Evolutionary conservation across 2,329 filamentous ascomycete genomes (phyloP), one percentile per base, ranked within the genome.

Genomic region (Trichoderma gracile): DNA sequence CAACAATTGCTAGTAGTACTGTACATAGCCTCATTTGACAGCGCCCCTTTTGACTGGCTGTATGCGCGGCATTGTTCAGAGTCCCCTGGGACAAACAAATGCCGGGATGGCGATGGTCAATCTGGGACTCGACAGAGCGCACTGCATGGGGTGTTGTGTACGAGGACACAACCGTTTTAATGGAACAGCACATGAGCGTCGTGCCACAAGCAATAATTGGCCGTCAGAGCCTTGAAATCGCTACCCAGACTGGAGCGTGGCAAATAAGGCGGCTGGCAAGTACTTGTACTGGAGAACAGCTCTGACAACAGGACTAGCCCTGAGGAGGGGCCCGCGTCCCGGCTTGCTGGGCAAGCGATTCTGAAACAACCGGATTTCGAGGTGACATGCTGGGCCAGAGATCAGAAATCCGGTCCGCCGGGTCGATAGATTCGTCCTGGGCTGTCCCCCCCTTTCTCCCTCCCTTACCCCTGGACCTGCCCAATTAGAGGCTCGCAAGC

Each of bases 361-460:
- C 58, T 65, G 64, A 65, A 65, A 65, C 64, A 46, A 19, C 43
- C 52, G 53, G 59, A 56, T 56, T 57, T 63, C 10, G 12, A 33
- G 46, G 58, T 64, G 64, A 47, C 64, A 58, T 64, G 60, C 64
- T 64, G 54, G 52, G 57, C 61, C 63, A 64, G 53, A 67, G 65
- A 64, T 67, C 65, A 68, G 49, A n/a, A 68, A 55, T 57, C 68
- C 64, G 67, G 46, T 61, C 64, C 65, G 59, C 62, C 64, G 68
- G 68, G 63, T 66, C 65, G 53, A 62, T 54, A 45, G 47, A 46
- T 54, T 46, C 40, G 49, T 47, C 30, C 60, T 55, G 45, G 54
- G 54, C 43, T 49, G 57, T 25, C 38, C 66, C 54, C 27, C 27
- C 27, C 27, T 7, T n/a, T n/a, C n/a, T n/a, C n/a, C n/a, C n/a